phyloP scores from a whole-genome alignment of 352 stramenopile genomes.

The Phytophthora sp. region DNA sequence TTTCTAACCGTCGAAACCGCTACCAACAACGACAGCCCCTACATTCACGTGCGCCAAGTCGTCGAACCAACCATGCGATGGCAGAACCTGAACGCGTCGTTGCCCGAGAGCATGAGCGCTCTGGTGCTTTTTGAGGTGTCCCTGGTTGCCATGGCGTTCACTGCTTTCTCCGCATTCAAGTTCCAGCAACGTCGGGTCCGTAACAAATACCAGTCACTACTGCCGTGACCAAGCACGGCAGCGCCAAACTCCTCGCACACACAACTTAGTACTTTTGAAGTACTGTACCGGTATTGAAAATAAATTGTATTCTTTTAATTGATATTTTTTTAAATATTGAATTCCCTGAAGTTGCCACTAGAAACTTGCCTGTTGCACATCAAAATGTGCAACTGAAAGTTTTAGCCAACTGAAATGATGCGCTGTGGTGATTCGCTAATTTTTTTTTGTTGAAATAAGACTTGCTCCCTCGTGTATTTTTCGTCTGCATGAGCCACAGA shows the following conservation, averaged over 20 bases:
- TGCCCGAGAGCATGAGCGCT: conserved; percentile 34
- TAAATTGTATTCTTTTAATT: conserved; percentile 7
- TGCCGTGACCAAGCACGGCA: conserved; percentile 7
- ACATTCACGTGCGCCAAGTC: conserved; percentile 23
- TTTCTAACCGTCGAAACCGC: conserved; percentile 30
- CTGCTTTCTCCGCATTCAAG: conserved; percentile 30
- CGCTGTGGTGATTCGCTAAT: neutral
- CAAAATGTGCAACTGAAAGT: too few relatives aligned
- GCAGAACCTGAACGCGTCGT: conserved; percentile 24
- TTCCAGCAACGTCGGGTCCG: conserved; percentile 35
- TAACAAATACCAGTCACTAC: conserved; percentile 27
- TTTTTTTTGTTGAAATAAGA: neutral
- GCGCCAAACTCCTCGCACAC: neutral
- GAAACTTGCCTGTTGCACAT: too few relatives aligned
- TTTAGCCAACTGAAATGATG: too few relatives aligned
- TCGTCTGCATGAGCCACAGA: conserved; percentile 13
- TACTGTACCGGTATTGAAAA: conserved; percentile 1
- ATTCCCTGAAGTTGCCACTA: neutral
- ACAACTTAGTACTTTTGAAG: neutral
- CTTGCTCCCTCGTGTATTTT: neutral
- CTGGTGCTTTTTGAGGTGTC: conserved; percentile 34
- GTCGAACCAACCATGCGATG: conserved; percentile 12
- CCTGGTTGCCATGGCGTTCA: conserved; percentile 22
- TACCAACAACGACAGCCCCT: conserved; percentile 26
- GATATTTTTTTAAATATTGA: neutral